phyloP scores from a whole-genome alignment of 169 alveolate species.

The Amoebophrya sp. region DNA sequence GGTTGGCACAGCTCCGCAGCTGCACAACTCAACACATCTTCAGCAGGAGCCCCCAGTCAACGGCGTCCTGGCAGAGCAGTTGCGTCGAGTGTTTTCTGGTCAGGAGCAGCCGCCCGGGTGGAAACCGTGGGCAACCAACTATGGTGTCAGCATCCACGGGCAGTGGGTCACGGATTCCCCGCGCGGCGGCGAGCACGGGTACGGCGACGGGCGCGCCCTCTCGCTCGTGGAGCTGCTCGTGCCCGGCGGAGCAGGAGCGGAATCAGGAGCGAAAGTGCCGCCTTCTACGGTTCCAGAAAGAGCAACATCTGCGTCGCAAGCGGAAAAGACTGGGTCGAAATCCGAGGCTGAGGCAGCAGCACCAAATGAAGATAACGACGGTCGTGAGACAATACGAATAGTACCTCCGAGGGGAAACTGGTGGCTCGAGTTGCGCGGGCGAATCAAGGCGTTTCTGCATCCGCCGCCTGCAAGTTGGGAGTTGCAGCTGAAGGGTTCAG shows the following conservation, averaged over 20 bases:
- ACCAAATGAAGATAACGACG: too few relatives aligned
- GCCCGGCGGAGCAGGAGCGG: too few relatives aligned
- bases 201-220: conserved; percentile 16
- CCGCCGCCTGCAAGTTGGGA: conserved; percentile 18
- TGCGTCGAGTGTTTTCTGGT: not conserved
- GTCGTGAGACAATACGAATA: not conserved
- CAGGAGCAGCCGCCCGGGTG: not conserved
- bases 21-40: not conserved
- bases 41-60: not conserved
- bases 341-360: too few relatives aligned
- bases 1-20: too few relatives aligned
- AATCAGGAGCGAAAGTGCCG: too few relatives aligned
- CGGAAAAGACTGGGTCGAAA: too few relatives aligned
- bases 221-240: conserved; percentile 10
- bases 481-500: conserved; percentile 29
- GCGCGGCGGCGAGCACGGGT: not conserved
- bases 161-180: not conserved
- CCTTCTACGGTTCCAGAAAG: too few relatives aligned
- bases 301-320: too few relatives aligned
- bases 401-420: not conserved
- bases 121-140: conserved; percentile 2
- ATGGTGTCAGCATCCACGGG: not conserved
- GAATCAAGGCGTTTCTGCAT: not conserved
- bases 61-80: too few relatives aligned
- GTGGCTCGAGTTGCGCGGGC: not conserved